Percentiles rank a stretch among this genome's conserved stretches.
Evolutionary conservation across 345 rosid genomes (phyloP).

Genomic region (Citrus reticulata): DNA sequence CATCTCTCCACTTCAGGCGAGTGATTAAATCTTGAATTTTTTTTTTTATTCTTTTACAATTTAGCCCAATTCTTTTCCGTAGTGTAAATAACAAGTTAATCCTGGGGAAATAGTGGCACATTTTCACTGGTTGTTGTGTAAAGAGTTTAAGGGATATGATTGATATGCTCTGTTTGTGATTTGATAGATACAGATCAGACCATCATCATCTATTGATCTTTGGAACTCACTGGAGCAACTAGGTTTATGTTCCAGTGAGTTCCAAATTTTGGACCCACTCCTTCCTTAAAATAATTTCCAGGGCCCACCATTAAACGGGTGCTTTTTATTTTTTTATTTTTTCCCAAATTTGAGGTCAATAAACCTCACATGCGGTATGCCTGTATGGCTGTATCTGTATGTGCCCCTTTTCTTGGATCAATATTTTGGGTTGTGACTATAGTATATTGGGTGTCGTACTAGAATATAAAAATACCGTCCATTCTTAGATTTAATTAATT

Average conservation of each 20-base stretch:
- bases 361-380: background rate
- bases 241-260: background rate
- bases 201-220: background rate
- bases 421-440: no score
- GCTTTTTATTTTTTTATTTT: background rate
- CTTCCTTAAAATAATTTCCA: background rate
- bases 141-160: background rate
- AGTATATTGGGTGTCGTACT: no score
- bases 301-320: slow-evolving; percentile 8
- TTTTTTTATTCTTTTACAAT: no score
- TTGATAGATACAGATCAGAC: background rate
- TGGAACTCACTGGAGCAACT: slow-evolving; percentile 10
- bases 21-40: background rate
- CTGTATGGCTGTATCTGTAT: background rate
- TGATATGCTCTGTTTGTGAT: background rate
- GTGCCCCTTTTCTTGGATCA: background rate
- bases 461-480: no score
- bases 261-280: slow-evolving; percentile 16
- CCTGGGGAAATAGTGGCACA: no score
- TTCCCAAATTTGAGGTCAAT: background rate
- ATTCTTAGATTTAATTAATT: no score
- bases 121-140: background rate
- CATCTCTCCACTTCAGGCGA: slow-evolving; percentile 81
- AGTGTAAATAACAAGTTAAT: no score
- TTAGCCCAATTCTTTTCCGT: no score